Base-by-base conservation (phyloP, 768 basidiomycete genomes). In the Pseudohyphozyma bogoriensis region DNA sequence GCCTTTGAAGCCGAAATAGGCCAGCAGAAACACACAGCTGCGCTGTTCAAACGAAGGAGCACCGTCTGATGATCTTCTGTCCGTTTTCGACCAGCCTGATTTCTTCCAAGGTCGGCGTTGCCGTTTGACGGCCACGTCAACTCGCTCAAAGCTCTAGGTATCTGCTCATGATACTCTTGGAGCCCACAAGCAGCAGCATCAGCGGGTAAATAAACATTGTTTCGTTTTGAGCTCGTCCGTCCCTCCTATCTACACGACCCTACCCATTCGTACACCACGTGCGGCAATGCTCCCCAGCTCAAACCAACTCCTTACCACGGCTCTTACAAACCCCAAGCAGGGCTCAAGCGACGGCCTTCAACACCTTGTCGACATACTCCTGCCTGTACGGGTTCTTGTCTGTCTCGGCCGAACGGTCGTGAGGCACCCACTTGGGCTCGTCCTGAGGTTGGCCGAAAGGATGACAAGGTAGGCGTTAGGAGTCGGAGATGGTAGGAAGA, bases 361-460 rank as follows among this genome's bases (percentile, higher is more conserved):
- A 20, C 10, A 42, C 36, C 51, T 57, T 12, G 53, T 61, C 28
- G 18, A 72, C 35, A 60, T 90, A 89, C 13, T 79, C 76, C 12
- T 81, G 29, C 22, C 89, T 77, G 74, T 79, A 79, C 8, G 77
- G 76, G 70, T 88, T 89, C 26, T 52, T 67, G 42, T 90, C 89
- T 0, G 85, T 85, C 26, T 77, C 61, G 20, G 68, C 58, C 47
- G 78, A 76, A 24, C 89, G 81, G 69, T 85, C 83, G 72, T 87
- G 75, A 0, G 89, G 86, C 1, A 81, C 77, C 90, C 91, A 95
- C 72, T 89, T 91, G 18, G 89, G 89, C 68, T 89, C 88, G 59
- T 92, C 89, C 87, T 92, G 71, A 18, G 13, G 12, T 1, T 20
- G 36, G n/a, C 9, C n/a, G n/a, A n/a, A n/a, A n/a, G n/a, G n/a